Base-by-base conservation (phyloP, 345 rosid genomes). In the Sapria himalayana region DNA sequence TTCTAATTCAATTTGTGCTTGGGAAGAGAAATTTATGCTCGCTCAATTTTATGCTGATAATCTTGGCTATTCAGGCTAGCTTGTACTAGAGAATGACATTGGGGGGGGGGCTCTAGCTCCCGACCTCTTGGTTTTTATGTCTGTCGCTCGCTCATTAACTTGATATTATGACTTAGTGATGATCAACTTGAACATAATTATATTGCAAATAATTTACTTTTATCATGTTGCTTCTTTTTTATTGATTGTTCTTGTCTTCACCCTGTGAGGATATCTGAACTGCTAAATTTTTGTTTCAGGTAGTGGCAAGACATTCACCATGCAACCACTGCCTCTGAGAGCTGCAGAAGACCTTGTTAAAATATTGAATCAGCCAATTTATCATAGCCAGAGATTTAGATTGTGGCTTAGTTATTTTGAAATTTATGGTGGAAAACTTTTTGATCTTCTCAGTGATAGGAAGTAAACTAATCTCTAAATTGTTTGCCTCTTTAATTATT, bases 301-400 rank as follows among this genome's bases (percentile, higher is more conserved):
- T 56, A 86, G 97, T 50, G 97, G 97, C 37, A 86, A 86, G 78
- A 86, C 94, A 41, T 86, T 63, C 52, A 86, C 94, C n/a, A 86
- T 86, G 97, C 84, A 86, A 65, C 97, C 97, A 20, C 52, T 89
- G 54, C 98, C 98, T 50, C 62, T 82, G 22, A 62, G 93, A 45
- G 93, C 95, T 45, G 66, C 58, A 41, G 72, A 77, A 60, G 93
- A 89, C 58, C 78, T 89, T 51, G 70, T 82, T 57, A 74, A 93
- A 70, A 65, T 54, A 61, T 62, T 82, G 75, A 80, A 63, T 57
- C 95, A 76, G 58, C 93, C 95, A 46, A 65, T 61, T 48, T 82
- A 89, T 55, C 72, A 64, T 17, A 69, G 73, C 60, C 95, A 89
- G 70, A 66, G 56, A 61, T 81, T 78, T 48, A 82, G 76, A 64